Conservation (phyloP, 2,329 filamentous ascomycete species). For the Xylariaceae sp. region DNA sequence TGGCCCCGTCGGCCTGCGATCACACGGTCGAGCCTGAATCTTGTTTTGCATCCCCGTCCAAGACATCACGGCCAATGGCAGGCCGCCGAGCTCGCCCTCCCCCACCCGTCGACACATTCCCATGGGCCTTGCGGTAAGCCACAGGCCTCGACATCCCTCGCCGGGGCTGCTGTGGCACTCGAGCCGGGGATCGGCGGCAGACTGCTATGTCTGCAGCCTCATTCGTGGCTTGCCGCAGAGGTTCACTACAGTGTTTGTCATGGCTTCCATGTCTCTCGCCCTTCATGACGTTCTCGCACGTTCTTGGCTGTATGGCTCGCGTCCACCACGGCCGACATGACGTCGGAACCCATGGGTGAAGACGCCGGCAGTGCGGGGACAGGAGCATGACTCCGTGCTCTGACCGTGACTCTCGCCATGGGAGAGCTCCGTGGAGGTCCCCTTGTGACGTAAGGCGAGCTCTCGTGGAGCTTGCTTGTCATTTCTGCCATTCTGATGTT, state of each 20-base stretch:
- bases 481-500: conserved; percentile 5
- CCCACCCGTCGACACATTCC: no score
- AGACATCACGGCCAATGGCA: conserved; percentile 7
- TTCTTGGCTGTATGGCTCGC: conserved; percentile 2
- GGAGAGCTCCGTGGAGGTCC: conserved; percentile 2
- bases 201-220: conserved; percentile 12
- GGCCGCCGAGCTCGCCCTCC: neutral
- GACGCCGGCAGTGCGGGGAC: conserved; percentile 7
- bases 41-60: conserved; percentile 10
- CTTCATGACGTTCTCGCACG: conserved; percentile 20
- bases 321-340: conserved; percentile 16
- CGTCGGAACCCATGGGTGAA: conserved; percentile 17
- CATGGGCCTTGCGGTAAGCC: conserved; percentile 5
- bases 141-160: neutral
- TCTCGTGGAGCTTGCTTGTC: conserved; percentile 1
- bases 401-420: neutral
- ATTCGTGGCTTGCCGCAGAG: conserved; percentile 15
- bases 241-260: conserved; percentile 6
- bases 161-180: conserved; percentile 5
- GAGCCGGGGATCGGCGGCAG: conserved; percentile 8
- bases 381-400: conserved; percentile 1
- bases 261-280: conserved; percentile 12
- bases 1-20: neutral
- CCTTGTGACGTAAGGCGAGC: conserved; percentile 22
- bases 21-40: conserved; percentile 6